These are phyloP conservation scores for Mrakia hoshinonis DNA, from an alignment of 768 basidiomycete species.

Conservation along the genomic window DNA sequence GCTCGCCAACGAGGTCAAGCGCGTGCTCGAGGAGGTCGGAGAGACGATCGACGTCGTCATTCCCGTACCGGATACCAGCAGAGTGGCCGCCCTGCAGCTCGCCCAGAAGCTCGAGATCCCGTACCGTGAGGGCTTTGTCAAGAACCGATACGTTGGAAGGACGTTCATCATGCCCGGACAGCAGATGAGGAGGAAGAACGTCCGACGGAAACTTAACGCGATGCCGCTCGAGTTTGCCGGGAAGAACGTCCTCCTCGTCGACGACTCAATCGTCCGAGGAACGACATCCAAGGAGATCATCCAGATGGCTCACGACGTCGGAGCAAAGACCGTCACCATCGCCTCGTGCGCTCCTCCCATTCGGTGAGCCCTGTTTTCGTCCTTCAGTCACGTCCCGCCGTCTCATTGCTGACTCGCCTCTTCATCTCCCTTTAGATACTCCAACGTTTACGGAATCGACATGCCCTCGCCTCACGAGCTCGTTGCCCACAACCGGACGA, in stretches of 20 bases:
- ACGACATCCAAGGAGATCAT: conserved; percentile 98
- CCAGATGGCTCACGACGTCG: conserved; percentile 98
- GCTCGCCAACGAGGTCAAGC: conserved; percentile 75
- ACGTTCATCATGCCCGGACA: conserved; percentile 99
- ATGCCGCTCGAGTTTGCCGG: conserved; percentile 93
- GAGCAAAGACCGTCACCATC: conserved; percentile 88
- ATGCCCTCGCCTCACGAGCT: conserved; percentile 95
- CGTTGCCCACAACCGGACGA: conserved; percentile 70
- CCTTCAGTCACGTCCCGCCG: neutral
- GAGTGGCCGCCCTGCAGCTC: conserved; percentile 89
- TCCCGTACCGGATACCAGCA: conserved; percentile 90
- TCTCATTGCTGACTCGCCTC: neutral
- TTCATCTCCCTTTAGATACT: conserved; percentile 49
- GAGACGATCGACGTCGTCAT: conserved; percentile 81
- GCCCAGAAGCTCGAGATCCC: conserved; percentile 83
- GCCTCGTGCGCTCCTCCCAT: conserved; percentile 97
- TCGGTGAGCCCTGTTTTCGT: conserved; percentile 48
- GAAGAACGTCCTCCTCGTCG: conserved; percentile 90
- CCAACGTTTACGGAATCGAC: conserved; percentile 98
- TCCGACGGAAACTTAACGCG: conserved; percentile 87
- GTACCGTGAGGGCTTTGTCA: conserved; percentile 96
- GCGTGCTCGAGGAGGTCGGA: conserved; percentile 55
- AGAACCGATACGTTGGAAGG: conserved; percentile 95
- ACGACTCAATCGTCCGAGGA: conserved; percentile 97
- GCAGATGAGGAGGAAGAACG: conserved; percentile 88